A percentile compares a stretch with the other conserved stretches of the same genome.
phyloP scores from a whole-genome alignment of 805 yeast genomes.

The Isabelozyma pseudorhagii region DNA sequence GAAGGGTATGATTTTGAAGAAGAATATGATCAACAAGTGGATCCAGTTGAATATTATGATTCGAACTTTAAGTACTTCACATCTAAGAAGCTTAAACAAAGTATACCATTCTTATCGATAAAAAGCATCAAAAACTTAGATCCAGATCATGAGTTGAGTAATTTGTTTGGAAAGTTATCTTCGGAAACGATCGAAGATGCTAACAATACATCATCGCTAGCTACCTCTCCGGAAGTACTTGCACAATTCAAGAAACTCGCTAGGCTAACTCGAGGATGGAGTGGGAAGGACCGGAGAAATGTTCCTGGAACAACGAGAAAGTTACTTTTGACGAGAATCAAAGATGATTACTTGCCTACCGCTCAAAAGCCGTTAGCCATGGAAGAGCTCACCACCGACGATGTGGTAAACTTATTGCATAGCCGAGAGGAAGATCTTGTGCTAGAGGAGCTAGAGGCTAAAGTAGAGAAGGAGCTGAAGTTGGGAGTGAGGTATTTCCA shows the following conservation, averaged over 20 bases:
- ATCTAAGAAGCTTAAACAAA: slow-evolving; percentile 35
- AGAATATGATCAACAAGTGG: slow-evolving; percentile 17
- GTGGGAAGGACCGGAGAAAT: slow-evolving; percentile 69
- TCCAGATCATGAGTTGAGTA: slow-evolving; percentile 71
- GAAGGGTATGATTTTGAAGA: slow-evolving; percentile 16
- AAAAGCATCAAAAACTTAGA: slow-evolving; percentile 53
- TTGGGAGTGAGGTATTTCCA: slow-evolving; percentile 56
- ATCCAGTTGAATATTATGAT: slow-evolving; percentile 36
- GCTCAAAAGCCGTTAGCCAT: slow-evolving; percentile 55
- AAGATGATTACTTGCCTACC: slow-evolving; percentile 81
- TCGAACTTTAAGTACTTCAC: slow-evolving; percentile 48
- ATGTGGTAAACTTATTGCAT: slow-evolving; percentile 30
- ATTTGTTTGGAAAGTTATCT: slow-evolving; percentile 69
- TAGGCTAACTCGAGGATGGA: slow-evolving; percentile 74
- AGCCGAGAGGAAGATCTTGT: slow-evolving; percentile 33
- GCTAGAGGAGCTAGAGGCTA: slow-evolving; percentile 22
- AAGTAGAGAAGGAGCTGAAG: slow-evolving; percentile 26
- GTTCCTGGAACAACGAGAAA: slow-evolving; percentile 76
- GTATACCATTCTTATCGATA: slow-evolving; percentile 42
- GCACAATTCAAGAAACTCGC: slow-evolving; percentile 59
- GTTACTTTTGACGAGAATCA: slow-evolving; percentile 63
- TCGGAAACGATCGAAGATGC: slow-evolving; percentile 70
- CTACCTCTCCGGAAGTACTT: slow-evolving; percentile 65
- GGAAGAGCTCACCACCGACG: slow-evolving; percentile 48
- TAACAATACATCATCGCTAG: slow-evolving; percentile 67